These are phyloP conservation scores for Rhizopogon salebrosus DNA, from an alignment of 768 basidiomycete species.

Conservation along the genomic window DNA sequence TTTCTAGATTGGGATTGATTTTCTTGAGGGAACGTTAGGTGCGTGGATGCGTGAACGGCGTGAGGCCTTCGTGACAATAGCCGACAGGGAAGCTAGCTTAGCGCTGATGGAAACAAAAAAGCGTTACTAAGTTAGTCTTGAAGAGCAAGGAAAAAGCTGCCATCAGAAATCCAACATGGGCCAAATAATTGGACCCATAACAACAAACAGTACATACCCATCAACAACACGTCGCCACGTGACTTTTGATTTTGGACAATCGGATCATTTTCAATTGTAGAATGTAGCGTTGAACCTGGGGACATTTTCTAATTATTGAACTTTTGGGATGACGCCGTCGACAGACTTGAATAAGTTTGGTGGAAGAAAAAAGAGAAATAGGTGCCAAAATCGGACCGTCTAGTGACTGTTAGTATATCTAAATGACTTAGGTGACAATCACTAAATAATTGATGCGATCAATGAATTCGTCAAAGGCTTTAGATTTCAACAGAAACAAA, in stretches of 20 bases:
- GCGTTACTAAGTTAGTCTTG: conserved; percentile 12
- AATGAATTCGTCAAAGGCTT: not conserved
- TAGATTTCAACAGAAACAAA: conserved; percentile 1
- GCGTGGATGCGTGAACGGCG: conserved; percentile 29
- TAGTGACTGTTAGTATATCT: no score
- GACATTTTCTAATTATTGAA: no score
- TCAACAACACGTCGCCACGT: conserved; percentile 14
- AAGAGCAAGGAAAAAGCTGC: conserved; percentile 7
- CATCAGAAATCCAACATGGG: conserved; percentile 9
- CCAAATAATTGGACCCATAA: conserved; percentile 20
- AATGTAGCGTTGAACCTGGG: no score
- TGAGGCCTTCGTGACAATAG: conserved; percentile 32
- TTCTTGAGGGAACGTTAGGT: conserved; percentile 18
- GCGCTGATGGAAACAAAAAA: conserved; percentile 7
- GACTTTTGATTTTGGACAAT: conserved; percentile 12
- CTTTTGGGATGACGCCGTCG: no score
- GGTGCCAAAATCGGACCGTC: no score
- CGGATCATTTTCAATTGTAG: no score
- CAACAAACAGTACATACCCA: conserved; percentile 15
- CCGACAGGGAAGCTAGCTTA: conserved; percentile 29
- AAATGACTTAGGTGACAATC: no score
- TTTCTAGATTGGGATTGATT: conserved; percentile 2
- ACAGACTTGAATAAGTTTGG: no score
- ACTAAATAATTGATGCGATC: no score
- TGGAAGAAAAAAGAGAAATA: no score